Conservation (phyloP, 768 basidiomycete genomes). For the Flagelloscypha sp. region DNA sequence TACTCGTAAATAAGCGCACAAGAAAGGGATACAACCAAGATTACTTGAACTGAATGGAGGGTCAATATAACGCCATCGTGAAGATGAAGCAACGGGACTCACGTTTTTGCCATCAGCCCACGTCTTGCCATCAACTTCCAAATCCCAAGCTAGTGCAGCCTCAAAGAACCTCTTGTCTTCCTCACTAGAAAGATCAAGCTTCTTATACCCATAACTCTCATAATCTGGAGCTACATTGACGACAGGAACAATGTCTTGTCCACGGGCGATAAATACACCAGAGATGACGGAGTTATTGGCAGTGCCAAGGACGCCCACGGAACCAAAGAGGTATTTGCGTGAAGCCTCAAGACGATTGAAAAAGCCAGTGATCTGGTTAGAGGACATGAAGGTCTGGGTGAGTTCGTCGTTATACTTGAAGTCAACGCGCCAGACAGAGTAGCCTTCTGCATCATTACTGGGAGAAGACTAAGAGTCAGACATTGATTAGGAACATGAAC, state of each 20-base stretch:
- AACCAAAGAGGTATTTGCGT: conserved; percentile 94
- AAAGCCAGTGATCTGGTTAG: conserved; percentile 90
- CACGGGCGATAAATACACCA: conserved; percentile 79
- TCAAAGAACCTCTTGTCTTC: conserved; percentile 88
- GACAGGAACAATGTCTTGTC: conserved; percentile 61
- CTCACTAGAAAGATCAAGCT: conserved; percentile 63
- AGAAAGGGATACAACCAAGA: no score
- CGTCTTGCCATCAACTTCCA: conserved; percentile 79
- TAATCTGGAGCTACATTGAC: conserved; percentile 83
- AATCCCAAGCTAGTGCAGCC: conserved; percentile 89
- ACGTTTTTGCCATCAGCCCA: conserved; percentile 91
- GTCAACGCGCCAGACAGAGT: conserved; percentile 85
- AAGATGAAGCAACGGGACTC: conserved; percentile 26
- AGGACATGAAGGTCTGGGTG: conserved; percentile 88
- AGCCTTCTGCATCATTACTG: conserved; percentile 84
- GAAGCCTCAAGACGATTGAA: conserved; percentile 97
- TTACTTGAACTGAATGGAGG: conserved; percentile 23
- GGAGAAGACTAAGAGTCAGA: no score
- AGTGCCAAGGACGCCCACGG: conserved; percentile 82
- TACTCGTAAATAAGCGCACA: no score
- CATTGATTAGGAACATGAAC: no score
- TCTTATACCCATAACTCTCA: conserved; percentile 80
- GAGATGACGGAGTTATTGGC: conserved; percentile 71
- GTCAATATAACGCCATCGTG: background rate
- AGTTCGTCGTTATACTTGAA: conserved; percentile 97